Conservation (phyloP, 163 green algal genomes). For the Volvox carteri region DNA sequence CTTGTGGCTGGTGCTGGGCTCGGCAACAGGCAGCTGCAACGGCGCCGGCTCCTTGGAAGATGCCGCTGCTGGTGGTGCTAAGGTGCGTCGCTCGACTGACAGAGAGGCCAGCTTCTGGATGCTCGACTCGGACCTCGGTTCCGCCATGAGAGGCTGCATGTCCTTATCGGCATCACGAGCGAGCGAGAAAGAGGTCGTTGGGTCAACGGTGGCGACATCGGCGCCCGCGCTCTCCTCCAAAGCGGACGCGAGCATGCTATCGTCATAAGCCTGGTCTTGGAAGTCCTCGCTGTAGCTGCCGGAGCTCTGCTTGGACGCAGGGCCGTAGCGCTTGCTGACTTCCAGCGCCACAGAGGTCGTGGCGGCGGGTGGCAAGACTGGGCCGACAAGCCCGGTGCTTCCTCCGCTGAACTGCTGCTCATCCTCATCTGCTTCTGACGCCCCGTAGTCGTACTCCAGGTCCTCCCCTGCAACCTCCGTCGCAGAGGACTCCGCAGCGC, state of each 20-base stretch:
- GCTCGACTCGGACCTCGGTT: constrained; percentile 3
- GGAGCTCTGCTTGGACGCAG: background rate
- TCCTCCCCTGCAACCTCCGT: background rate
- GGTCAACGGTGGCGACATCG: background rate
- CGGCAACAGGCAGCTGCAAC: background rate
- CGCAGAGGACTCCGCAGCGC: background rate
- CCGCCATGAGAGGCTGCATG: constrained; percentile 3
- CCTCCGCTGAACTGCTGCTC: background rate
- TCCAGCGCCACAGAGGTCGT: constrained; percentile 1
- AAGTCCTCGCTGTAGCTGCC: constrained; percentile 38
- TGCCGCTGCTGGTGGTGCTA: background rate
- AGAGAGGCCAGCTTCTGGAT: background rate
- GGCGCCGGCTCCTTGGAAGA: background rate
- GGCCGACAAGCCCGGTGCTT: background rate
- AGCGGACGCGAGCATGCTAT: background rate
- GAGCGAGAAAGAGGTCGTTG: background rate
- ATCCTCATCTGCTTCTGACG: background rate
- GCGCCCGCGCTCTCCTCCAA: background rate
- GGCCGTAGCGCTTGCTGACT: constrained; percentile 51
- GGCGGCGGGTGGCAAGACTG: background rate
- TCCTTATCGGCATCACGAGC: background rate
- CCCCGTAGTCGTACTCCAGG: constrained; percentile 11
- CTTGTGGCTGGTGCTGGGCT: background rate
- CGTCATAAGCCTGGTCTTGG: background rate
- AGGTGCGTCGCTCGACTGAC: background rate